Evolutionary conservation across 306 rosid genomes (phyloP).

Genomic region (Calophaca sinica): DNA sequence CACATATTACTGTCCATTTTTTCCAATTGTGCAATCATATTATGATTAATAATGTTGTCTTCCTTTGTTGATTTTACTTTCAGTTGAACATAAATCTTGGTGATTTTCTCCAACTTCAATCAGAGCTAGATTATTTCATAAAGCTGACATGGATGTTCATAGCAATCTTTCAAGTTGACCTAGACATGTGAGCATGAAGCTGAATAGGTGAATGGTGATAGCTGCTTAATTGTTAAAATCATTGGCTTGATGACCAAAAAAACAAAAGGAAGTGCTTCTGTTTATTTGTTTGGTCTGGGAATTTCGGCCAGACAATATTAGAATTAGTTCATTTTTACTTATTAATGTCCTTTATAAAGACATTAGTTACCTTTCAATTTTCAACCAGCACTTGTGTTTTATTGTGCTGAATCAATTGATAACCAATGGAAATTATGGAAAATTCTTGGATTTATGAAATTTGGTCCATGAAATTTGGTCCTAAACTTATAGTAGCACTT

Average conservation of each 20-base stretch:
- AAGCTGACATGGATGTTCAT: constrained; percentile 34
- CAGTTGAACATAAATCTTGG: constrained; percentile 1
- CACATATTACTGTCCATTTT: neutral
- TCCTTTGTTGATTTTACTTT: constrained; percentile 16
- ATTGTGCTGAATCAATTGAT: constrained; percentile 1
- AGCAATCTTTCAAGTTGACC: constrained; percentile 30
- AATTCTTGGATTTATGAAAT: neutral
- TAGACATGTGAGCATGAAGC: constrained; percentile 36
- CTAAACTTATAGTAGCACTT: neutral
- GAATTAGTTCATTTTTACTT: neutral
- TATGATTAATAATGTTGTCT: constrained; percentile 23
- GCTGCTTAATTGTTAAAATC: constrained; percentile 32
- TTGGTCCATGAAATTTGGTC: too few relatives aligned
- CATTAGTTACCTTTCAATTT: constrained; percentile 18
- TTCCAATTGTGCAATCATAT: too few relatives aligned
- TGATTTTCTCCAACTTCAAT: constrained; percentile 34
- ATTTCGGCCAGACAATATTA: neutral
- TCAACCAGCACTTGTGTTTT: constrained; percentile 9
- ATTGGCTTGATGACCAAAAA: constrained; percentile 28
- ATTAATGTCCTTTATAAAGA: neutral
- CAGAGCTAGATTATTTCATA: constrained; percentile 26
- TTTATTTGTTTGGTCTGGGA: neutral
- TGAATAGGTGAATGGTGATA: constrained; percentile 21
- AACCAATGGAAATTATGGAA: neutral
- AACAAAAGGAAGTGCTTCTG: constrained; percentile 29